A percentile compares a stretch with the other conserved stretches of the same genome.
phyloP scores from a whole-genome alignment of 257 asterid genomes.

The Osmanthus fragrans region DNA sequence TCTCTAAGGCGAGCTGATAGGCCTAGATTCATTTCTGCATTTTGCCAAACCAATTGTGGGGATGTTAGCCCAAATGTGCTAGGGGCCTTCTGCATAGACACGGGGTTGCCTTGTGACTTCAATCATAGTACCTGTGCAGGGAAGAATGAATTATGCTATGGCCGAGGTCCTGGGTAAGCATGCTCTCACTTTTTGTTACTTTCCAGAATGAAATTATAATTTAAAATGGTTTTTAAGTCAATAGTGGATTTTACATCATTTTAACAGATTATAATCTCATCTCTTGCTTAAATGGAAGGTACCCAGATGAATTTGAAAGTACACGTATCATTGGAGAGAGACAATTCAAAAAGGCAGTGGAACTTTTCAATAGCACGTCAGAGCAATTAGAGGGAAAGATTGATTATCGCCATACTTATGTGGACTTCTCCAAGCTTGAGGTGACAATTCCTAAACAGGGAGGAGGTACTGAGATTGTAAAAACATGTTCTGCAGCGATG shows the following conservation, averaged over 20 bases:
- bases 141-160: constrained; percentile 92
- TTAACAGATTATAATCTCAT: constrained; percentile 13
- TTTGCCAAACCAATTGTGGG: constrained; percentile 95
- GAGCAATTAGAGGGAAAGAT: constrained; percentile 74
- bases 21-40: constrained; percentile 89
- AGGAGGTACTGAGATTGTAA: constrained; percentile 53
- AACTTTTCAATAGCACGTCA: constrained; percentile 70
- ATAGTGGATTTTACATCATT: constrained; percentile 6
- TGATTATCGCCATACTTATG: constrained; percentile 74
- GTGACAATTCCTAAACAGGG: constrained; percentile 66
- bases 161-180: constrained; percentile 95
- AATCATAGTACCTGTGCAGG: constrained; percentile 96
- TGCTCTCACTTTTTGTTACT: constrained; percentile 9
- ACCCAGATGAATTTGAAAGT: constrained; percentile 94
- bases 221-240: constrained; percentile 6
- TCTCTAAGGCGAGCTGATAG: constrained; percentile 66
- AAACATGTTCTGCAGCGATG: constrained; percentile 99
- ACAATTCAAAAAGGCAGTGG: constrained; percentile 77
- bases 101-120: constrained; percentile 96
- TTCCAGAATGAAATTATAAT: neutral
- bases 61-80: constrained; percentile 99
- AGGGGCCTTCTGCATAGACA: constrained; percentile 92
- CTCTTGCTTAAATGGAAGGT: constrained; percentile 48
- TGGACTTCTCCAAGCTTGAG: constrained; percentile 75
- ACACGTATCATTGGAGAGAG: constrained; percentile 93